Base-by-base conservation (phyloP, 2,329 filamentous ascomycete species). In the Dendryphion nanum region DNA sequence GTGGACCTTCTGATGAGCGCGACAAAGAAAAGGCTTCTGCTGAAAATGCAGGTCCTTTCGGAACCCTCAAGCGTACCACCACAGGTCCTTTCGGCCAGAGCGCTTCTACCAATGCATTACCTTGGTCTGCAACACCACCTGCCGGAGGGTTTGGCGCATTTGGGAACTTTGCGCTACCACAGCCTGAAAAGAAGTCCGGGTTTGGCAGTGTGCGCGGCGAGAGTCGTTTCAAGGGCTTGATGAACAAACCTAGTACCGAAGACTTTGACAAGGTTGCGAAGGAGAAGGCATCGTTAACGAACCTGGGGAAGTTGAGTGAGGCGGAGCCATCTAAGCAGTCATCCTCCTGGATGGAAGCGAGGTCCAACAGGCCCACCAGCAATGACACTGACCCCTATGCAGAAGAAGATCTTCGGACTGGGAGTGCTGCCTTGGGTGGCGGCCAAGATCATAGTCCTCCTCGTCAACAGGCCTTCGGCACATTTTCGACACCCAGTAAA, bases 191-290 rank as follows among this genome's bases (percentile, higher is more conserved):
- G 70, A 82, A 86, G 51, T 60, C 78, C 18, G 75, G 76, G 7
- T 79, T 85, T 54, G 83, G 81, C 18, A 83, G 78, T 57, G 67
- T 79, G 18, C 76, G 85, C 40, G 82, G 86, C 3, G 87, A 89
- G 59, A 95, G 89, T 62, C 83, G 89, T 18, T 82, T 96, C 55
- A 91, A 90, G 50, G 89, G 89, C 57, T 67, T 95, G 16, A 84
- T 95, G 50, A 82, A 81, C 15, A 94, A 90, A 67, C 84, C 89
- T 23, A 84, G 77, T 50, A 70, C 76, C 3, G 89, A 94, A 43
- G 83, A 82, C 42, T 70, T 81, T 18, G 66, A 69, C 32, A 63
- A 56, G 31, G 65, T 64, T 18, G 57, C 74, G 13, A 79, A 76
- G 58, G 76, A 81, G 42, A 83, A 81, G 60, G 51, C 69, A 15